These are phyloP conservation scores for Leptomonas pyrrhocoris DNA, from an alignment of 208 protist species.

Conservation along the genomic window DNA sequence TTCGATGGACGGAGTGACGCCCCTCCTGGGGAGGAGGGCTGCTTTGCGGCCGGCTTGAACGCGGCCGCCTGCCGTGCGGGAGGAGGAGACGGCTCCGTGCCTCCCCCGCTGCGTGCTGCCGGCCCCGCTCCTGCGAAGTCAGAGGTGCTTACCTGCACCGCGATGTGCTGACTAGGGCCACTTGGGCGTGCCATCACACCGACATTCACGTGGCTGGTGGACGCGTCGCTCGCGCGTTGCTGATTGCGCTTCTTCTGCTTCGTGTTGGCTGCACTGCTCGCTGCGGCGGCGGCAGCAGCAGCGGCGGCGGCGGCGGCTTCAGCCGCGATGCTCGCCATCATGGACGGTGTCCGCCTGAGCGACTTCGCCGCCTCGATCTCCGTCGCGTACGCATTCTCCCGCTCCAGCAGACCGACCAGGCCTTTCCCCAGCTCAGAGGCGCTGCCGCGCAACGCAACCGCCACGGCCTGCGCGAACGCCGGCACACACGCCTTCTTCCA, in stretches of 20 bases:
- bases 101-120: neutral
- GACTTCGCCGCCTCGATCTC: slow-evolving; percentile 19
- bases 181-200: slow-evolving; percentile 8
- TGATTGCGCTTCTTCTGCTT: slow-evolving; percentile 1
- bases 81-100: neutral
- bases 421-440: slow-evolving; percentile 35
- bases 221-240: neutral
- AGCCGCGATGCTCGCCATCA: neutral
- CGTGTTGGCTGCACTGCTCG: neutral
- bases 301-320: neutral
- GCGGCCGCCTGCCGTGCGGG: neutral
- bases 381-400: slow-evolving; percentile 39
- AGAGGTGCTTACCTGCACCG: slow-evolving; percentile 2
- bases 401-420: slow-evolving; percentile 48
- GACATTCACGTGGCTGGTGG: neutral
- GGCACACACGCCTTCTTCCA: slow-evolving; percentile 55
- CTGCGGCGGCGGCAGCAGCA: neutral
- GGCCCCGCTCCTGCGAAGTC: neutral
- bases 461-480: slow-evolving; percentile 41
- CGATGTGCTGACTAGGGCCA: neutral
- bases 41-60: neutral
- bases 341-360: slow-evolving; percentile 1
- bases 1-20: no score
- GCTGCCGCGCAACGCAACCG: slow-evolving; percentile 34
- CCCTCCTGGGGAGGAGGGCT: no score